Conservation (phyloP, 305 asterid species). For the Ruellia speciosa region DNA sequence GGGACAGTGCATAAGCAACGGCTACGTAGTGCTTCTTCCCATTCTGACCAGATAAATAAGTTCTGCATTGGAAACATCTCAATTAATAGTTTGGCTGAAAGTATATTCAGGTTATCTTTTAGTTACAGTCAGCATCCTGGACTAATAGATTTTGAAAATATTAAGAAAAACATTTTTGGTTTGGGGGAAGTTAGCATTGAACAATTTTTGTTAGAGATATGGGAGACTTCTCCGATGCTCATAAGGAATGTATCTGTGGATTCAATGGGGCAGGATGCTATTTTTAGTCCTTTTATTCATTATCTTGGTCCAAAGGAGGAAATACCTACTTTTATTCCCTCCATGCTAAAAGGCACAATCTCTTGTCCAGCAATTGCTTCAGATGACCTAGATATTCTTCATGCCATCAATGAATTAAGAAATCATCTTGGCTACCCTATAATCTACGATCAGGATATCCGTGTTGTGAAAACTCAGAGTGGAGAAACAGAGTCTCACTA, state of each 20-base stretch:
- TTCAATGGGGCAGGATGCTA: constrained; percentile 24
- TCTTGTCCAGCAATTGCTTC: constrained; percentile 65
- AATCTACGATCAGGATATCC: constrained; percentile 60
- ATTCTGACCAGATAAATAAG: constrained; percentile 19
- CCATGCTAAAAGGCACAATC: constrained; percentile 39
- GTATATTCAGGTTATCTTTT: constrained; percentile 55
- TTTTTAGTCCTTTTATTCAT: constrained; percentile 38
- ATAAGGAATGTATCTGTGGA: constrained; percentile 30
- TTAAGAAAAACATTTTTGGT: constrained; percentile 35
- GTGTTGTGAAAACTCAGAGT: constrained; percentile 46
- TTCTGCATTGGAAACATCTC: constrained; percentile 29
- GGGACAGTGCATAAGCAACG: constrained; percentile 30
- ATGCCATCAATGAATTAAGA: constrained; percentile 43
- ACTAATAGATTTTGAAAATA: constrained; percentile 22
- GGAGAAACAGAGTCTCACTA: constrained; percentile 47
- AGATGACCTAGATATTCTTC: constrained; percentile 54
- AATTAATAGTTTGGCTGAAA: constrained; percentile 41
- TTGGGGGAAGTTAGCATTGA: constrained; percentile 29
- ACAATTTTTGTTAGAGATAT: constrained; percentile 39
- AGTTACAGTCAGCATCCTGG: constrained; percentile 14
- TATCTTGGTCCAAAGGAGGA: constrained; percentile 35
- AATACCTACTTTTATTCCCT: constrained; percentile 34
- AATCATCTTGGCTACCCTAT: constrained; percentile 50
- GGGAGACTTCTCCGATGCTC: constrained; percentile 62
- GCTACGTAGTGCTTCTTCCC: constrained; percentile 22